Percentiles rank a stretch among this genome's conserved stretches.
These are phyloP conservation scores for Phtheirospermum japonicum DNA, from an alignment of 257 asterid genomes.

Conservation along the genomic window DNA sequence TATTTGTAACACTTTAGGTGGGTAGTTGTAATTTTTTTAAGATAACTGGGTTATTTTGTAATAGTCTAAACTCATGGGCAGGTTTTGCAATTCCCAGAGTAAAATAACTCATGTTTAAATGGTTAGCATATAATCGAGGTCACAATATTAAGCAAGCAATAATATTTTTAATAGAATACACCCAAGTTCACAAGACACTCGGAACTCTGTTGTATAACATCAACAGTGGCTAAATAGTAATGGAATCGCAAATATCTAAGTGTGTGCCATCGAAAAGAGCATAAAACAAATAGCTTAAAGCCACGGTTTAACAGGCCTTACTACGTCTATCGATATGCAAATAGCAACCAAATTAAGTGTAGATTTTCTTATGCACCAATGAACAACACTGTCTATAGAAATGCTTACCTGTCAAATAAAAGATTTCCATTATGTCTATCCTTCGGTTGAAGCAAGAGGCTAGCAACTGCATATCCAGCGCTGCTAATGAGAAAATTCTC, in stretches of 20 bases:
- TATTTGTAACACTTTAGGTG: neutral
- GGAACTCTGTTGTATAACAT: neutral
- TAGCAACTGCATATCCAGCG: conserved; percentile 99
- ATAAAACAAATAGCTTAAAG: neutral
- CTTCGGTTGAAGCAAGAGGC: conserved; percentile 98
- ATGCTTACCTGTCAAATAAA: conserved; percentile 84
- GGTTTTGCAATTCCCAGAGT: neutral
- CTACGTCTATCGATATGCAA: neutral
- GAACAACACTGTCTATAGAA: neutral
- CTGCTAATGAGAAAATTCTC: conserved; percentile 95
- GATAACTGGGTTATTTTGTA: neutral
- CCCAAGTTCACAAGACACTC: conserved; percentile 2
- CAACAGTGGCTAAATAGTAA: neutral
- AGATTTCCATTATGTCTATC: conserved; percentile 99
- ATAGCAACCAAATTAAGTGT: conserved; percentile 9
- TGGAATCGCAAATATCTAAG: neutral
- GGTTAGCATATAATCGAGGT: neutral
- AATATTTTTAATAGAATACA: neutral
- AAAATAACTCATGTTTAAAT: neutral
- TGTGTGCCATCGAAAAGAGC: neutral
- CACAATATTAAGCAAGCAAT: neutral
- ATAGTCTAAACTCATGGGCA: neutral
- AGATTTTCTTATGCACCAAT: neutral
- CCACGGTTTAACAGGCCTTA: neutral
- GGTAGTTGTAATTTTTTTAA: neutral